Conservation (phyloP, 2,329 filamentous ascomycete species). For the Penicillium sp. region DNA sequence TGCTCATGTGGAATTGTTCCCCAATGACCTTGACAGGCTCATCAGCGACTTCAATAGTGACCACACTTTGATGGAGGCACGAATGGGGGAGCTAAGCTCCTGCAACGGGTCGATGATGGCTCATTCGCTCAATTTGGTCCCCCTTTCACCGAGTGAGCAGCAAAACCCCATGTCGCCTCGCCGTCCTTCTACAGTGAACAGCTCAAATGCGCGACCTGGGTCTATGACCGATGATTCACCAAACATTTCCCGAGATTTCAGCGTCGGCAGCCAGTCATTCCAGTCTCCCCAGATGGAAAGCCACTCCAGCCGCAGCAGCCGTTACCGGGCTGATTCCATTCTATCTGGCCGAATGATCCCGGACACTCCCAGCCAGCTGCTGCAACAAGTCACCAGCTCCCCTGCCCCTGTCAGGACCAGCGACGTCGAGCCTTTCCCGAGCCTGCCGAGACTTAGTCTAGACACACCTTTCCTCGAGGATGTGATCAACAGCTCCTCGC, state of each 20-base stretch:
- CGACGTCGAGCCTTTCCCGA: conserved; percentile 36
- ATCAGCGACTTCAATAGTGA: conserved; percentile 75
- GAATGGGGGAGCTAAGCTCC: conserved; percentile 69
- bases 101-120: conserved; percentile 69
- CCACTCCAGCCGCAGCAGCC: conserved; percentile 34
- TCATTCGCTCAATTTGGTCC: conserved; percentile 58
- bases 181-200: conserved; percentile 53
- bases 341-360: conserved; percentile 53
- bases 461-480: conserved; percentile 48
- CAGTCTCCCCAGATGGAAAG: conserved; percentile 55
- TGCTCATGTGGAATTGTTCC: conserved; percentile 66
- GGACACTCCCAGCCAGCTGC: conserved; percentile 54
- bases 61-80: conserved; percentile 72
- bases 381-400: conserved; percentile 45
- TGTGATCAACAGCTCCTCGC: conserved; percentile 36
- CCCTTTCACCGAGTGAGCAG: conserved; percentile 54
- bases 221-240: conserved; percentile 66
- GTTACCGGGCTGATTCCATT: conserved; percentile 58
- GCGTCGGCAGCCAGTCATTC: conserved; percentile 65
- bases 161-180: conserved; percentile 40
- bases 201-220: conserved; percentile 56
- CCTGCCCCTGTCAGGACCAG: conserved; percentile 13
- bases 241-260: conserved; percentile 65
- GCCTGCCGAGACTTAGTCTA: conserved; percentile 45
- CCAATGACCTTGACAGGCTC: conserved; percentile 70